Conservation (phyloP, 139 green algal genomes). For the Nannochloris sp. region DNA sequence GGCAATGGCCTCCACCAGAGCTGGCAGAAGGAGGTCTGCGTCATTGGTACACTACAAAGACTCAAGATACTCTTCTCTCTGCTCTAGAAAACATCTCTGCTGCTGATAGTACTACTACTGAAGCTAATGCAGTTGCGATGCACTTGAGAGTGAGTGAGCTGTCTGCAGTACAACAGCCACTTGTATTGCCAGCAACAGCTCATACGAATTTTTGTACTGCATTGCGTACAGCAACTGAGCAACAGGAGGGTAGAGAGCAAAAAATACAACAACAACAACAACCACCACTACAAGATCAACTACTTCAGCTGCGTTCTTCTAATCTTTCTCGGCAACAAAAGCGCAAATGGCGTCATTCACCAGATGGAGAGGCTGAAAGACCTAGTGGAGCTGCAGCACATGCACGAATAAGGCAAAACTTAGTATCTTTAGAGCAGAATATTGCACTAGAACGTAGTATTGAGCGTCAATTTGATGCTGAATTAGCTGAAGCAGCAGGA, state of each 20-base stretch:
- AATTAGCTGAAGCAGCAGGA: background rate
- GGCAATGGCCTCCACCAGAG: slow-evolving; percentile 24
- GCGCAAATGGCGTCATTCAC: background rate
- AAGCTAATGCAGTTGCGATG: background rate
- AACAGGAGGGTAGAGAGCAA: no score
- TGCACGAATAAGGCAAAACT: background rate
- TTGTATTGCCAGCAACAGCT: slow-evolving; percentile 2
- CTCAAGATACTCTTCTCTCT: background rate
- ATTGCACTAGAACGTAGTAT: background rate
- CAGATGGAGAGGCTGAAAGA: no score
- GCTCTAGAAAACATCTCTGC: background rate
- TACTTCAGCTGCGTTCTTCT: no score
- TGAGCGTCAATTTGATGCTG: background rate
- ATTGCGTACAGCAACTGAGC: background rate
- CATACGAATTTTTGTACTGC: background rate
- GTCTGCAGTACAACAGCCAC: background rate
- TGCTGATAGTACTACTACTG: background rate
- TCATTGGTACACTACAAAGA: slow-evolving; percentile 2
- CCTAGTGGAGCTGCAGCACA: background rate
- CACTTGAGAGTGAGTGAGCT: background rate
- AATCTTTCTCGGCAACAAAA: background rate
- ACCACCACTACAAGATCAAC: background rate
- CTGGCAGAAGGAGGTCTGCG: background rate
- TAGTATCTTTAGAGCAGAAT: background rate
- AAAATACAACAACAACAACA: background rate